Conservation (phyloP, 164 flowering plant genomes). For the Vitis rotundifolia region DNA sequence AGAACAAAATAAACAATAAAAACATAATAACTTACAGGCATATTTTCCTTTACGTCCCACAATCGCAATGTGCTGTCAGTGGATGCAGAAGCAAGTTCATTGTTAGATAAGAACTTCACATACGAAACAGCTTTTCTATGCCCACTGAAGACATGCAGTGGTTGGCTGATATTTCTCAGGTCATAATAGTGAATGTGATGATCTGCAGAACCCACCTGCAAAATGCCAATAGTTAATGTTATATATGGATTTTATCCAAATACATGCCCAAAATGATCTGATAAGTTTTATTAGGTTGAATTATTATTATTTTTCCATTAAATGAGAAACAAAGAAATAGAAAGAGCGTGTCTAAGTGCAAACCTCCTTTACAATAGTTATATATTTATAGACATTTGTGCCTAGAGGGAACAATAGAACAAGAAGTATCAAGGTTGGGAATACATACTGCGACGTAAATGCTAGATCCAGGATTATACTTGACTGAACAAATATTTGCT, state of each 20-base stretch:
- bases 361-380: no score
- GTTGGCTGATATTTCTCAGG: constrained; percentile 69
- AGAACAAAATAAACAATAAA: neutral
- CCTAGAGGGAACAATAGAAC: neutral
- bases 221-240: constrained; percentile 8
- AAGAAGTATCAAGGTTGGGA: neutral
- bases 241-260: constrained; percentile 1
- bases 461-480: constrained; percentile 88
- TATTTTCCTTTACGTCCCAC: constrained; percentile 85
- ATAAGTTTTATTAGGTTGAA: neutral
- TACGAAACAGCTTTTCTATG: constrained; percentile 89
- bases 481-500: constrained; percentile 90
- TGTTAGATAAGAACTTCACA: constrained; percentile 77
- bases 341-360: no score
- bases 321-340: no score
- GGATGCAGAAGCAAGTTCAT: constrained; percentile 93
- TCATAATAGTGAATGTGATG: constrained; percentile 89
- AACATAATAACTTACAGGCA: constrained; percentile 47
- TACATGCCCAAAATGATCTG: no score
- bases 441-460: constrained; percentile 62
- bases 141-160: constrained; percentile 73
- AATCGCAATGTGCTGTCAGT: constrained; percentile 89
- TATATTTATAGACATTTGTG: neutral
- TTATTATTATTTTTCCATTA: no score
- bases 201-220: constrained; percentile 95